phyloP scores from a whole-genome alignment of 1,139 yeast genomes.

The Lodderomyces beijingensis region DNA sequence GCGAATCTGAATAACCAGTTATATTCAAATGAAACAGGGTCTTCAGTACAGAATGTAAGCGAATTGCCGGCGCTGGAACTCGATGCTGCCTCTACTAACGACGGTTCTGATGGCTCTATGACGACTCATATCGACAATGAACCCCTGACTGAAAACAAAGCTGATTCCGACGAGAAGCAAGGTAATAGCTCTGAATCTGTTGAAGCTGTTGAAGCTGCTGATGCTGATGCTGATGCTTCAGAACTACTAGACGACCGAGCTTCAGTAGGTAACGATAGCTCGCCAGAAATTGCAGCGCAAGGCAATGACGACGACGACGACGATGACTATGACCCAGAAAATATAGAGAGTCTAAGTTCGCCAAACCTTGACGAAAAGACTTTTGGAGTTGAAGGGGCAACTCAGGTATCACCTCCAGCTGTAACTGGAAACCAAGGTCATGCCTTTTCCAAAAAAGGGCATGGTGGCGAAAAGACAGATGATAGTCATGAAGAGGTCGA shows the following conservation, averaged over 20 bases:
- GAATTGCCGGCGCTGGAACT: not conserved
- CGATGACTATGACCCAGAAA: conserved; percentile 6
- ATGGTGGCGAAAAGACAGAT: too few species aligned
- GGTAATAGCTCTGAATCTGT: not conserved
- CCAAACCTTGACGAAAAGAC: too few species aligned
- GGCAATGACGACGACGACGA: conserved; percentile 4
- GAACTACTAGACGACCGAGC: not conserved
- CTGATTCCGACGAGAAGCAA: not conserved
- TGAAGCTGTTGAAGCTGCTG: not conserved
- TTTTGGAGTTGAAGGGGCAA: too few species aligned
- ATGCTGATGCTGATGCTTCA: not conserved
- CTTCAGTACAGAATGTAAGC: too few species aligned
- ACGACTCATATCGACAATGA: not conserved
- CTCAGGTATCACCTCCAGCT: too few species aligned
- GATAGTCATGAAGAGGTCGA: too few species aligned
- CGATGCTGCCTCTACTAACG: not conserved
- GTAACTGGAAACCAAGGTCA: too few species aligned
- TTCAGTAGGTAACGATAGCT: not conserved
- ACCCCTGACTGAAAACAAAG: not conserved
- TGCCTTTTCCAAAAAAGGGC: too few species aligned
- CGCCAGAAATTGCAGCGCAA: not conserved
- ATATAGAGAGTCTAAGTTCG: not conserved
- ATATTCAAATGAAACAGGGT: too few species aligned
- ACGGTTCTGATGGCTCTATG: not conserved
- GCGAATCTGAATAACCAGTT: too few species aligned